Evolutionary conservation across 148 eudicot genomes (phyloP), one percentile per base, ranked within the genome.

Genomic region (Persicaria tinctoria): DNA sequence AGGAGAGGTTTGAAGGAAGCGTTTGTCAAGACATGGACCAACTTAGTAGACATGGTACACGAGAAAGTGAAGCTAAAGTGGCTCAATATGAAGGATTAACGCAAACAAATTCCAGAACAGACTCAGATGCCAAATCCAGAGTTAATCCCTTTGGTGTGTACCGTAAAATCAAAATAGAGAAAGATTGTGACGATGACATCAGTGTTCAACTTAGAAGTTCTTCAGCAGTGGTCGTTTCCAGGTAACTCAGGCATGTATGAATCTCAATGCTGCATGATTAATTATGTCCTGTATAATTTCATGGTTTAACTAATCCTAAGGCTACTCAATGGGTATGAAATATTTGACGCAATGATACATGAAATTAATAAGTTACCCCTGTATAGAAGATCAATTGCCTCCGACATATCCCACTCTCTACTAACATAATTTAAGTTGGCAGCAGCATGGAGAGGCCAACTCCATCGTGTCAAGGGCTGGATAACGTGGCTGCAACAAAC

Each of bases 341-440:
- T 23, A 23, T 23, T 23, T 2, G 38, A 32, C 38, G 38, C 38
- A 32, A 32, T 32, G 38, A 32, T 32, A 2, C 0, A 32, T 32
- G 38, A 32, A 32, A 32, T 32, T 32, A 32, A 32, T 32, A 32
- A 32, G 2, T 32, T 1, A 32, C 38, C 38, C 38, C 38, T 32
- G 38, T 32, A 70, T 79, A 74, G 51, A 80, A 83, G 84, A 54
- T 64, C 60, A 53, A 73, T 51, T 51, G 68, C 60, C 51, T 46
- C 76, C 14, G 62, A 63, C 47, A 53, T 17, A 69, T 73, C 59
- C 23, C 46, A 50, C 62, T 73, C 54, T 62, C 45, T 14, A 27
- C 55, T 48, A 32, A 69, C 32, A 46, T 51, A 71, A 81, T 46
- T 69, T 45, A 57, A 77, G 53, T 63, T 41, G 53, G 74, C 45